Base-by-base conservation (phyloP, 1,284 basidiomycete species). In the Ustilago nuda region DNA sequence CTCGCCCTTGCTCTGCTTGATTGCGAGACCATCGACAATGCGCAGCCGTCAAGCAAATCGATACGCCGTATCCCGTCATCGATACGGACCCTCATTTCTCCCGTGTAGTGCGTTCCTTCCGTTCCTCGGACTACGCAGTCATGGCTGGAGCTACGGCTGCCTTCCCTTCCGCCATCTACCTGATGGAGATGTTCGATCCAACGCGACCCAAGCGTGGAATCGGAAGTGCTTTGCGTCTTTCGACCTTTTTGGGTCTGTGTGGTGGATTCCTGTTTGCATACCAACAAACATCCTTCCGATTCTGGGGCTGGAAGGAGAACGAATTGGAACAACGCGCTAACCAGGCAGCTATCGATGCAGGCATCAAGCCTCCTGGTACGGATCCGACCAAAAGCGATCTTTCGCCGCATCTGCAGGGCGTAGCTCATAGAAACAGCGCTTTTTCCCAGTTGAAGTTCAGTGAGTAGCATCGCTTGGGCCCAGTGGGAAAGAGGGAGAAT, bases 301-400 rank as follows among this genome's bases (percentile, higher is more conserved):
- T 99, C 89, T 95, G 94, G 94, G 96, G 96, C 57, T 95, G 94
- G 92, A 89, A 89, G 27, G 96, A 98, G 88, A 99, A 99, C 88
- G 91, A 81, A 57, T 23, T 79, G 23, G 84, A 85, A 59, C 71
- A 77, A 51, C 35, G 64, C 36, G 60, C 64, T 2, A 72, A 82
- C 37, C 58, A 78, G 63, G 64, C 71, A 13, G 77, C 81, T 23
- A 55, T 64, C 23, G 76, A 67, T 13, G 61, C 66, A 1, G 79
- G 79, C 3, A 64, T 68, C 61, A 79, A 81, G 37, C 70, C 78
- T 1, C 43, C 61, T 33, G 82, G 82, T 9, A 73, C 74, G 17
- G 80, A 82, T 55, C 67, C 76, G 2, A 66, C 61, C 75, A 89
- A 92, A 86, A 93, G 92, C 32, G 89, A 90, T 75, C 91, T 98